A percentile compares a stretch with the other conserved stretches of the same genome.
Conservation (phyloP, 306 rosid genomes). For the Sphenostylis stenocarpa region DNA sequence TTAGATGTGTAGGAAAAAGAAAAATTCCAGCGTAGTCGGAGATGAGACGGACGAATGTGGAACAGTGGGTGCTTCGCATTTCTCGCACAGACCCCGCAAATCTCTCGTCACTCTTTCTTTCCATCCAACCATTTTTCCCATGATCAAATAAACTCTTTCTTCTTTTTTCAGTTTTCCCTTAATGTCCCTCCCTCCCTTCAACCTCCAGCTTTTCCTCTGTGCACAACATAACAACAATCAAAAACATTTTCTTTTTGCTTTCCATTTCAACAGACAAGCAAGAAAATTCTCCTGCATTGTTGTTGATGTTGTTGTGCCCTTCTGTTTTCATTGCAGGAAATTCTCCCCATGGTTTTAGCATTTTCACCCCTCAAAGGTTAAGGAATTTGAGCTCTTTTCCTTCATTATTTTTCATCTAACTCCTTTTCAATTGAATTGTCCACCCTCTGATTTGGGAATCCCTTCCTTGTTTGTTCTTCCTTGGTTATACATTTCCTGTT, state of each 20-base stretch:
- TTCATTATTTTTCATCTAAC: neutral
- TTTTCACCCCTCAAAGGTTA: neutral
- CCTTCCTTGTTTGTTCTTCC: neutral
- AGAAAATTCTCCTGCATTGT: neutral
- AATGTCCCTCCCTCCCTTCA: conserved; percentile 32
- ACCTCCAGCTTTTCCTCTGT: conserved; percentile 10
- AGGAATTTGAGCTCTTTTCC: neutral
- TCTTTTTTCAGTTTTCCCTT: conserved; percentile 29
- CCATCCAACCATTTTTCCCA: conserved; percentile 25
- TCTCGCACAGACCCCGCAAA: conserved; percentile 20
- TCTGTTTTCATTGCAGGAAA: conserved; percentile 6
- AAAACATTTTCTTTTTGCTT: neutral
- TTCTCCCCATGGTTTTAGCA: conserved; percentile 10
- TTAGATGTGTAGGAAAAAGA: conserved; percentile 10
- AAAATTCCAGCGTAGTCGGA: neutral
- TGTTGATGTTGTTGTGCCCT: conserved; percentile 14
- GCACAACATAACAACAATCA: conserved; percentile 16
- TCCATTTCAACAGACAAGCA: conserved; percentile 15
- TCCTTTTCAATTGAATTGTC: neutral
- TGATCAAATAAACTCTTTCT: conserved; percentile 17
- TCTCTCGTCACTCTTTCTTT: conserved; percentile 10
- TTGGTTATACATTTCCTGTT: neutral
- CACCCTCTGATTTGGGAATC: neutral
- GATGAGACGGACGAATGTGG: neutral
- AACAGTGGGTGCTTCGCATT: conserved; percentile 27